phyloP scores from a whole-genome alignment of 768 basidiomycete species.

The Naganishia friedmannii region DNA sequence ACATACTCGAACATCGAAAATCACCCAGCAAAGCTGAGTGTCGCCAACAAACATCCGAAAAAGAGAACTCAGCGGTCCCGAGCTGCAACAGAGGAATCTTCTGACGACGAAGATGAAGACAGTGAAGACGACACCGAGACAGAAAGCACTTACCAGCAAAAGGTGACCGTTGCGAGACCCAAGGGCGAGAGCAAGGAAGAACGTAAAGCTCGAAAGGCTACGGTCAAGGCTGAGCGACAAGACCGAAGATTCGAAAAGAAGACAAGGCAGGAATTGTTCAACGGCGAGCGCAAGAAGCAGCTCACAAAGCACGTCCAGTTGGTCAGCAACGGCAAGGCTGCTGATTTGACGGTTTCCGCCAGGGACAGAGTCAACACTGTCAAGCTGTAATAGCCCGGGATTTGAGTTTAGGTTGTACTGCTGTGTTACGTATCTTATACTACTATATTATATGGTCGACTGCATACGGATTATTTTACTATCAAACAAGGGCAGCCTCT shows the following conservation, averaged over 20 bases:
- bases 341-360: conserved; percentile 40
- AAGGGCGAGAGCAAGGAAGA: conserved; percentile 66
- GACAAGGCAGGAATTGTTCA: conserved; percentile 54
- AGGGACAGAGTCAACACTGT: conserved; percentile 27
- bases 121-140: conserved; percentile 32
- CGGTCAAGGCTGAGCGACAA: conserved; percentile 55
- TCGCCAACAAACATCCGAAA: conserved; percentile 43
- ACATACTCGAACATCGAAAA: conserved; percentile 98
- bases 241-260: conserved; percentile 56
- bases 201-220: conserved; percentile 54
- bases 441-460: conserved; percentile 10
- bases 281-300: conserved; percentile 53
- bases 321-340: conserved; percentile 48
- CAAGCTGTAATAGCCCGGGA: conserved; percentile 13
- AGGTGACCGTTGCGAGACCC: conserved; percentile 58
- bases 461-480: not conserved
- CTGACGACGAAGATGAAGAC: conserved; percentile 43
- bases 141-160: conserved; percentile 35
- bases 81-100: conserved; percentile 43
- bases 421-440: not conserved
- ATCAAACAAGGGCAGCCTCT: not conserved
- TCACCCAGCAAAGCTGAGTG: conserved; percentile 80
- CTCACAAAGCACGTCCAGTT: conserved; percentile 47
- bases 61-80: conserved; percentile 39
- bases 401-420: not conserved